Conservation (phyloP, 306 rosid genomes). For the Geum urbanum region DNA sequence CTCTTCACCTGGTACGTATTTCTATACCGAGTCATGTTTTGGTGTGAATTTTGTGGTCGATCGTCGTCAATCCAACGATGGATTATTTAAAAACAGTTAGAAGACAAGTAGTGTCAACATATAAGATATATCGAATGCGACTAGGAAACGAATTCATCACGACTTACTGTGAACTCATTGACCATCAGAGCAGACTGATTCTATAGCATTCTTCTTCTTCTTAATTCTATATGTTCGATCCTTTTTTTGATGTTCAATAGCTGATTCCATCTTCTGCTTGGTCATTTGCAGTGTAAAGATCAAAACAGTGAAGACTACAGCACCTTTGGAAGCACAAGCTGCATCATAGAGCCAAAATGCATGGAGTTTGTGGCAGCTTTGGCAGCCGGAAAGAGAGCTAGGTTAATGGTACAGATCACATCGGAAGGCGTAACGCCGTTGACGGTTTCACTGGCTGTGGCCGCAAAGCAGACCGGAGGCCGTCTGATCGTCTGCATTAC, state of each 20-base stretch:
- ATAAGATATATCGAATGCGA: no score
- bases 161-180: no score
- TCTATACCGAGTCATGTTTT: no score
- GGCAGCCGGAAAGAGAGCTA: conserved; percentile 28
- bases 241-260: neutral
- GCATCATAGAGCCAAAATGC: conserved; percentile 21
- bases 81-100: no score
- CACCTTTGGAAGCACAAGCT: no score
- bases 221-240: neutral
- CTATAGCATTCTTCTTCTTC: neutral
- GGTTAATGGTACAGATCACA: conserved; percentile 17
- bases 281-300: neutral
- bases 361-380: conserved; percentile 24
- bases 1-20: conserved; percentile 23
- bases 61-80: no score
- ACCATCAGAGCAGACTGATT: no score
- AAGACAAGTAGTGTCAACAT: no score
- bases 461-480: conserved; percentile 32
- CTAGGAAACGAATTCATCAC: no score
- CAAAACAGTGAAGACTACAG: neutral
- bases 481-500: conserved; percentile 17
- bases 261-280: neutral
- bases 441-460: conserved; percentile 21
- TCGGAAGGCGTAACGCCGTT: conserved; percentile 20
- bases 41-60: no score